phyloP scores from a whole-genome alignment of 108 stramenopile genomes.

The Pseudonitzschia pungens region DNA sequence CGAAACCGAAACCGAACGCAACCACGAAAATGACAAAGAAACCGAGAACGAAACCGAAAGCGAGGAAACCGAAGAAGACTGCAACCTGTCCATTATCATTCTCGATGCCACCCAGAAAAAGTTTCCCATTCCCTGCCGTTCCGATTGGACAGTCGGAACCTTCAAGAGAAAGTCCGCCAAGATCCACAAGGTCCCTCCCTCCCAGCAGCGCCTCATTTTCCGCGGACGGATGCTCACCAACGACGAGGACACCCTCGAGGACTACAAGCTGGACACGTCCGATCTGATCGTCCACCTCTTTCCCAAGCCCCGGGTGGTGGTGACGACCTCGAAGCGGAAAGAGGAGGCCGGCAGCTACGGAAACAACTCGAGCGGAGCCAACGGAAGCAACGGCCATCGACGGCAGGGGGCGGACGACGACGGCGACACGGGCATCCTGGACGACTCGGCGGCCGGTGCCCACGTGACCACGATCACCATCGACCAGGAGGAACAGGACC shows the following conservation, averaged over 20 bases:
- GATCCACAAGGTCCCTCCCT: conserved; percentile 67
- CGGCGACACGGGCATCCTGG: not conserved
- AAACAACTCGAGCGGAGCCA: not conserved
- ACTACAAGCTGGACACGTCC: conserved; percentile 47
- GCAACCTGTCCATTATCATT: conserved; percentile 35
- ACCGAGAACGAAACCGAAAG: not conserved
- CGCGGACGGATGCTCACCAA: conserved; percentile 68
- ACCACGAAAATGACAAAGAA: not conserved
- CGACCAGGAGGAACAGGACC: conserved; percentile 72
- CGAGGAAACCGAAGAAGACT: not conserved
- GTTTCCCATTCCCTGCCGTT: conserved; percentile 53
- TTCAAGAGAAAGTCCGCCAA: conserved; percentile 47
- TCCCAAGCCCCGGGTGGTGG: conserved; percentile 79
- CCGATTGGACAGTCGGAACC: conserved; percentile 52
- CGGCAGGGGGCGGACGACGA: not conserved
- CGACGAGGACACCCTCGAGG: conserved; percentile 38
- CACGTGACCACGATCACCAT: conserved; percentile 76
- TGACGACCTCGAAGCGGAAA: conserved; percentile 16
- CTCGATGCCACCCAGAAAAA: conserved; percentile 72
- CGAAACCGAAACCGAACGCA: not conserved
- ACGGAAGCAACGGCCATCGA: not conserved
- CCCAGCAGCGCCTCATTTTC: conserved; percentile 70
- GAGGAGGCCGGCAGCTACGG: not conserved
- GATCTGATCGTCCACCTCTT: conserved; percentile 76
- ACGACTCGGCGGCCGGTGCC: conserved; percentile 67